Evolutionary conservation across 2,329 filamentous ascomycete species (phyloP).

Genomic region (Teratosphaeria pseudoeucalypti): DNA sequence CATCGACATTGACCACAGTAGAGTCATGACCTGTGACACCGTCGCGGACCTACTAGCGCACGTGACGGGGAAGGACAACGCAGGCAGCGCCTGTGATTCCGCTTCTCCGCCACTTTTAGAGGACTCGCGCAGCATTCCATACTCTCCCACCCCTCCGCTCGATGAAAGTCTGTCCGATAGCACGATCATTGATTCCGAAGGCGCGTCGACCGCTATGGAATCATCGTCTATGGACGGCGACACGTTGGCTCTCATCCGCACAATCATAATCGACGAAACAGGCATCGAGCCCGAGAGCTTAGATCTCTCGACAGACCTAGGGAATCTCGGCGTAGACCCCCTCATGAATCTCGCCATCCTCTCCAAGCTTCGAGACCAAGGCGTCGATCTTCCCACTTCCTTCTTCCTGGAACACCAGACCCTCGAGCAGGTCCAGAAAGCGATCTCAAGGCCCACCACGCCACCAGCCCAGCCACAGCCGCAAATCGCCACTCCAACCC

Average conservation of each 20-base stretch:
- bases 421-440: neutral
- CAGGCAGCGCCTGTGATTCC: neutral
- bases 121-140: neutral
- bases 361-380: neutral
- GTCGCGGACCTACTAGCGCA: conserved; percentile 1
- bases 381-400: neutral
- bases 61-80: neutral
- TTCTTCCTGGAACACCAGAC: neutral
- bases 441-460: neutral
- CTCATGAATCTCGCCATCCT: neutral
- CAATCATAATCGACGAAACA: neutral
- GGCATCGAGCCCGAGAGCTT: neutral
- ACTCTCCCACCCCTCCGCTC: neutral
- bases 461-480: neutral
- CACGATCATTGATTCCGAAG: neutral
- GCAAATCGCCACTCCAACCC: neutral
- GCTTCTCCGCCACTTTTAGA: neutral
- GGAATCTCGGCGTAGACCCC: neutral
- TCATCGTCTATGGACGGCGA: neutral
- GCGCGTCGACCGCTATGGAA: neutral
- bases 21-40: neutral
- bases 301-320: neutral
- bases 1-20: conserved; percentile 4
- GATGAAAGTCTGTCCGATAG: neutral
- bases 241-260: neutral